Percentiles rank a stretch among this genome's conserved stretches.
Conservation (phyloP, 345 rosid genomes). For the Eucalyptus polyanthemos region DNA sequence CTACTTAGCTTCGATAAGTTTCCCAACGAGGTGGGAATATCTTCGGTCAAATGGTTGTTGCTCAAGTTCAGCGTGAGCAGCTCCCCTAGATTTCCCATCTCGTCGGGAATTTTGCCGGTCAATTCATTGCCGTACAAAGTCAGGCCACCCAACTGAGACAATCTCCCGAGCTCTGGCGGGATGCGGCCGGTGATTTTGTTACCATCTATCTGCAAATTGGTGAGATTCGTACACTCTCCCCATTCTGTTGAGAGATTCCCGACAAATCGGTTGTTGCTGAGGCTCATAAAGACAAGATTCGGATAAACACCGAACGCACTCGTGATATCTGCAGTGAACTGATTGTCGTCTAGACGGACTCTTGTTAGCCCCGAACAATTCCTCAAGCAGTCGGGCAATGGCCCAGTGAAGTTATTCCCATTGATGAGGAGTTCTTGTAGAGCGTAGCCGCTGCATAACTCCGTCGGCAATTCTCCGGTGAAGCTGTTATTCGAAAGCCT, state of each 20-base stretch:
- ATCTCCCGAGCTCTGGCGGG: slow-evolving; percentile 39
- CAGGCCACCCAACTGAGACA: slow-evolving; percentile 19
- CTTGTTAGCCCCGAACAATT: slow-evolving; percentile 29
- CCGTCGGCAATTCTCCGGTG: slow-evolving; percentile 44
- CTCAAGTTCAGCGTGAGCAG: slow-evolving; percentile 36
- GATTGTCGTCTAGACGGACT: slow-evolving; percentile 47
- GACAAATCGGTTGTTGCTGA: slow-evolving; percentile 31
- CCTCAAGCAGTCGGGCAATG: slow-evolving; percentile 49
- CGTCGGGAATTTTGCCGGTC: slow-evolving; percentile 32
- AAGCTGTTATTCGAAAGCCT: slow-evolving; percentile 65
- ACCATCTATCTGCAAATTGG: slow-evolving; percentile 32
- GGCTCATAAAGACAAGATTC: slow-evolving; percentile 14
- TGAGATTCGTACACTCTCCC: slow-evolving; percentile 52
- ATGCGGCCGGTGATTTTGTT: slow-evolving; percentile 45
- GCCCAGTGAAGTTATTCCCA: slow-evolving; percentile 41
- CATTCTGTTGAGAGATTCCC: slow-evolving; percentile 43
- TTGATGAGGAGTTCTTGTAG: slow-evolving; percentile 26
- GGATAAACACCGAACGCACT: slow-evolving; percentile 50
- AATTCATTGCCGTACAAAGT: slow-evolving; percentile 33
- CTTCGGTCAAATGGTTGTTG: slow-evolving; percentile 31
- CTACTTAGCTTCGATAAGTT: slow-evolving; percentile 3
- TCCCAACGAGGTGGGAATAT: slow-evolving; percentile 24
- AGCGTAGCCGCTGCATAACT: slow-evolving; percentile 32
- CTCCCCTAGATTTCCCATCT: slow-evolving; percentile 26
- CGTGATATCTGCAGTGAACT: slow-evolving; percentile 45